Evolutionary conservation across 2,329 filamentous ascomycete species (phyloP).

Genomic region (Colletotrichum lini): DNA sequence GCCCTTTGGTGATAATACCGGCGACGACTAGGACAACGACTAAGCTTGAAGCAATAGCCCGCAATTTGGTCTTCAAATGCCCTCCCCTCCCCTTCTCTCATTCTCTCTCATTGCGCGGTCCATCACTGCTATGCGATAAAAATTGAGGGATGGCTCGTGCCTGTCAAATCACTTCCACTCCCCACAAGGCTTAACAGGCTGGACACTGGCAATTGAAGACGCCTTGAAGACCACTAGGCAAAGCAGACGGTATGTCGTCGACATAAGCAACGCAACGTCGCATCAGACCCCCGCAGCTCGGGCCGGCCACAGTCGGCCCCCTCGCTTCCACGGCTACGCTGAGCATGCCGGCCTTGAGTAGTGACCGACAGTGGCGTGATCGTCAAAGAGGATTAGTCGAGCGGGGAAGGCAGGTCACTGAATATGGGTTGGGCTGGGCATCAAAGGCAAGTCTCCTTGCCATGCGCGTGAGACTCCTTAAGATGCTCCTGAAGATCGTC

Average conservation of each 20-base stretch:
- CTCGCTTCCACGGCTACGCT: slow-evolving; percentile 8
- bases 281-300: slow-evolving; percentile 13
- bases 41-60: too few relatives aligned
- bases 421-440: background rate
- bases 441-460: background rate
- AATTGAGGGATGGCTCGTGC: background rate
- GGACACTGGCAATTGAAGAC: background rate
- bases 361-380: slow-evolving; percentile 16
- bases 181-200: background rate
- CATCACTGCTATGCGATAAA: background rate
- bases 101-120: too few relatives aligned
- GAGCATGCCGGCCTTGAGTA: background rate
- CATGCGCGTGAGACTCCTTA: background rate
- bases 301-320: slow-evolving; percentile 9
- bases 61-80: too few relatives aligned
- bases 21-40: background rate
- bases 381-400: background rate
- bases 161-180: background rate
- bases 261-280: slow-evolving; percentile 29
- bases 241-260: slow-evolving; percentile 4
- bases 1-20: background rate
- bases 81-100: background rate
- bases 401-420: background rate
- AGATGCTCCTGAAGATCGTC: background rate
- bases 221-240: background rate